Evolutionary conservation across 2,329 filamentous ascomycete species (phyloP), one percentile per base, ranked within the genome.

Genomic region (Xylariaceae sp.): DNA sequence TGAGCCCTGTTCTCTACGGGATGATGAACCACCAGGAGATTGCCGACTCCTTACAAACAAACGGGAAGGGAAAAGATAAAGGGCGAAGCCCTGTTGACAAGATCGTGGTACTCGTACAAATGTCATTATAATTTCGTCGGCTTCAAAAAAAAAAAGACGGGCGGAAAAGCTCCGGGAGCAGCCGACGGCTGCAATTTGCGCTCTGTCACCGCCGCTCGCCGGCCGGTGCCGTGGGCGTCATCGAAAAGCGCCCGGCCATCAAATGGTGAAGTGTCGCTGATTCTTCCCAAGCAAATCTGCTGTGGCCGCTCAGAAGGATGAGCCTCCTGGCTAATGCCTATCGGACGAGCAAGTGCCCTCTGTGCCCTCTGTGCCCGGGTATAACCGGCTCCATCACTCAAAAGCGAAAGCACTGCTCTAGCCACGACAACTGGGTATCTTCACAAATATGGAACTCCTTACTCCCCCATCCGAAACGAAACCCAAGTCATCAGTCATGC

Each of bases 371-470:
- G n/a, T n/a, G n/a, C n/a, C n/a, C n/a, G n/a, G n/a, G n/a, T n/a
- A n/a, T n/a, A n/a, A n/a, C 26, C 43, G 36, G 34, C 34, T 32
- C 46, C 41, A 33, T 45, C 30, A 31, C 45, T 38, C 40, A 36
- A 36, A 52, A 46, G 44, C 45, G 50, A 51, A 53, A 48, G 38
- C 43, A 48, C 43, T 11, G 47, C 44, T 52, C 50, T 24, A 50
- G 49, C 49, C 39, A 48, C 40, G 32, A 46, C 43, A 40, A 42
- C 41, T 51, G 54, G 54, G 54, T 57, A 57, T 57, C 44, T 48
- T 49, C 47, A 42, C 45, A 49, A 44, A 52, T 43, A 49, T 51
- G 48, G 46, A 56, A 56, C 52, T 54, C 53, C 54, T 46, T 48
- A 50, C 47, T 41, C 44, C 44, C 17, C 36, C 34, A 27, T 36